Evolutionary conservation across 2,329 filamentous ascomycete genomes (phyloP), one percentile per base, ranked within the genome.

Genomic region (Fusarium caatingaense): DNA sequence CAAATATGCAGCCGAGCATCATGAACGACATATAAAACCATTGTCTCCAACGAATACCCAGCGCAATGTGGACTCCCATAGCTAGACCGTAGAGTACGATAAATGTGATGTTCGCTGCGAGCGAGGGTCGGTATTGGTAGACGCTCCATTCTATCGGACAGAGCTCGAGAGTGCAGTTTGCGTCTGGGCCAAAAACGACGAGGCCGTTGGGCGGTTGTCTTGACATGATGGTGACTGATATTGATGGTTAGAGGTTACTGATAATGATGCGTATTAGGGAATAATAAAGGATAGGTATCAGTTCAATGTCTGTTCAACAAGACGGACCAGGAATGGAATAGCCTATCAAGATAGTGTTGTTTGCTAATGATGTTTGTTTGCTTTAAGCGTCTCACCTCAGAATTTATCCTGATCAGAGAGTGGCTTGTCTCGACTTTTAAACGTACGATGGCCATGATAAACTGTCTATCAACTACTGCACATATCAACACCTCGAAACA

Each of bases 1-100:
- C 89, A 49, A 84, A 79, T 1, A 85, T 46, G 66, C 85, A 88
- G 6, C 89, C 89, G 3, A 82, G 70, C 2, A 86, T 75, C 82
- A 91, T 87, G 57, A 80, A 82, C 12, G 70, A 66, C 77, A 81
- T 81, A 65, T 83, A 86, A 51, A 79, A 81, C 79, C 81, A 83
- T 8, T 77, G 78, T 48, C 74, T 79, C 79, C 80, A 83, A 15
- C 78, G 73, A 8, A 84, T 47, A 9, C 85, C 85, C 5, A 83
- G 76, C 13, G 71, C 68, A 8, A 78, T 54, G 58, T 87, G 85
- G 5, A 80, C 28, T 16, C 72, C 81, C 64, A 88, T 83, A 15
- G 84, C 82, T 6, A 87, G 77, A 20, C 81, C 79, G 67, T 80
- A 85, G 23, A 85, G 70, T 20, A 72, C 76, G 47, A 85, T 76